These are phyloP conservation scores for Agaricus blazei DNA, from an alignment of 768 basidiomycete genomes.

Conservation along the genomic window DNA sequence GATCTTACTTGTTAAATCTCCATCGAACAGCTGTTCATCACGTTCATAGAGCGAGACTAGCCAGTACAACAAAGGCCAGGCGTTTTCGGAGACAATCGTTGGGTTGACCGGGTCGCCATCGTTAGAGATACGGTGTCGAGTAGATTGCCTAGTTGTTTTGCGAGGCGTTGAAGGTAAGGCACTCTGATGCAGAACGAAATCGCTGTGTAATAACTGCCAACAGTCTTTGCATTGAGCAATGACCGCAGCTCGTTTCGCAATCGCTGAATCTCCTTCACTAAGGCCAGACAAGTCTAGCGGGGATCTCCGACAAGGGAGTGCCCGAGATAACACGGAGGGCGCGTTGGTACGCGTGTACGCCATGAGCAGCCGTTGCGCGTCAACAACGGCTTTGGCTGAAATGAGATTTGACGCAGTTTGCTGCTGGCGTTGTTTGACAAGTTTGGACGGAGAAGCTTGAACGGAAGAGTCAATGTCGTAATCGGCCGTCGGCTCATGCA, in stretches of 20 bases:
- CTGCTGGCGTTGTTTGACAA: slow-evolving; percentile 31
- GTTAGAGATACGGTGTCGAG: neutral
- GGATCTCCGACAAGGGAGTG: slow-evolving; percentile 39
- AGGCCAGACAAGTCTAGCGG: slow-evolving; percentile 14
- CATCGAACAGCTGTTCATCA: slow-evolving; percentile 42
- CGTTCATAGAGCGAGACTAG: slow-evolving; percentile 61
- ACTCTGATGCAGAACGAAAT: slow-evolving; percentile 31
- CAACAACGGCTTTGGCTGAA: slow-evolving; percentile 39
- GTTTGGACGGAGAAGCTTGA: slow-evolving; percentile 46
- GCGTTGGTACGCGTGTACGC: slow-evolving; percentile 54
- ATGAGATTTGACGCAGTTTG: slow-evolving; percentile 33
- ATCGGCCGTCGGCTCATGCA: slow-evolving; percentile 19
- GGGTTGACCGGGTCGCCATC: slow-evolving; percentile 19
- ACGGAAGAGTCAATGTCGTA: slow-evolving; percentile 20
- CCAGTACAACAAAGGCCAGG: slow-evolving; percentile 75
- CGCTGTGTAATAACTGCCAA: slow-evolving; percentile 57
- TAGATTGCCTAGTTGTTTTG: slow-evolving; percentile 26
- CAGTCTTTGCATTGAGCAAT: slow-evolving; percentile 50
- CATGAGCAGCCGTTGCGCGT: slow-evolving; percentile 49
- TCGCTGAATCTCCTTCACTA: slow-evolving; percentile 48
- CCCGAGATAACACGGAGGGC: slow-evolving; percentile 46
- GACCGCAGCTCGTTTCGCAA: slow-evolving; percentile 49
- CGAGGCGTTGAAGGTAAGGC: slow-evolving; percentile 26
- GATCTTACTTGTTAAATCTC: slow-evolving; percentile 30
- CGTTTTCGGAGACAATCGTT: slow-evolving; percentile 48